phyloP scores from a whole-genome alignment of 2,329 filamentous ascomycete genomes.

The Neocucurbitaria cava region DNA sequence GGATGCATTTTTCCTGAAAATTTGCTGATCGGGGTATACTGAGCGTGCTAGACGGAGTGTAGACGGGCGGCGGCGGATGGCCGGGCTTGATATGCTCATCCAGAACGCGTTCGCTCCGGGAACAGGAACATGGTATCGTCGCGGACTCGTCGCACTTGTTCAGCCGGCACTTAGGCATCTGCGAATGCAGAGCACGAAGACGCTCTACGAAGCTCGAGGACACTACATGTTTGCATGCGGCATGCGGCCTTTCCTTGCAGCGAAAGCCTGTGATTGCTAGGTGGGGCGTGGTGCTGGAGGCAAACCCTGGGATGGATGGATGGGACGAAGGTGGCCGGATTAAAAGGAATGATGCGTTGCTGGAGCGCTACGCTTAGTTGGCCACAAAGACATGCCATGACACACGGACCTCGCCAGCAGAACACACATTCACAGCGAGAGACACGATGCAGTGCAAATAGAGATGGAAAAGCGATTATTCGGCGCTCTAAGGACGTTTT shows the following conservation, averaged over 20 bases:
- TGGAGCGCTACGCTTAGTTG: background rate
- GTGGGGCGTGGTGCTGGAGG: background rate
- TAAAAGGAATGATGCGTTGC: background rate
- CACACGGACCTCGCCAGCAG: background rate
- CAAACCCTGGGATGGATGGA: background rate
- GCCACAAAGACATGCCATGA: background rate
- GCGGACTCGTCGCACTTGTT: background rate
- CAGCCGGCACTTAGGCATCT: background rate
- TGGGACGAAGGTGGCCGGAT: background rate
- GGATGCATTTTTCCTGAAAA: background rate
- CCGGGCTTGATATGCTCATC: background rate
- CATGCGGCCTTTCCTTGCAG: background rate
- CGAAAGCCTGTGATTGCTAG: background rate
- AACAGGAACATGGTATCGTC: background rate
- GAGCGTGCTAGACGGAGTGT: background rate
- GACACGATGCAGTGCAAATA: background rate
- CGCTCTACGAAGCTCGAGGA: background rate
- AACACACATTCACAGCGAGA: background rate
- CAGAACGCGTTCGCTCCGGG: background rate
- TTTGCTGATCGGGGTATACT: background rate
- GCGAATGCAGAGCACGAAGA: background rate
- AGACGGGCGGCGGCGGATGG: background rate
- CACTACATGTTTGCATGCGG: background rate
- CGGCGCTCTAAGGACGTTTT: background rate
- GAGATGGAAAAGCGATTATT: background rate